These are phyloP conservation scores for Parietaria judaica DNA, from an alignment of 306 rosid genomes.

Conservation along the genomic window DNA sequence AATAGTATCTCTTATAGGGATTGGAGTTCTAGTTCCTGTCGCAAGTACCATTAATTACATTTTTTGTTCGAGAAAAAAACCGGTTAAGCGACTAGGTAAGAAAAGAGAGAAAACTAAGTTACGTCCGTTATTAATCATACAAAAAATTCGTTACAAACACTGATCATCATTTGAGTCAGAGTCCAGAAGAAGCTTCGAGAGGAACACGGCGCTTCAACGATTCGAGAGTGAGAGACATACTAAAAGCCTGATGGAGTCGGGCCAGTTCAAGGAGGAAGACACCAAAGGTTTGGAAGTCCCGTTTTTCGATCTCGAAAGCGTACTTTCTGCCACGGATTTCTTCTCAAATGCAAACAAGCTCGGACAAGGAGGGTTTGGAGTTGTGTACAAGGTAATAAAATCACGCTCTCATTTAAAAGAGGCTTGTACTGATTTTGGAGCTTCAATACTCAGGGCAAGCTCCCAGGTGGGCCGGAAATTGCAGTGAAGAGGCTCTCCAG, in stretches of 20 bases:
- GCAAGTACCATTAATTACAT: conserved; percentile 36
- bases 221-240: conserved; percentile 32
- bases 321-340: conserved; percentile 46
- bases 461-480: conserved; percentile 55
- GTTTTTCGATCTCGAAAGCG: conserved; percentile 48
- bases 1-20: conserved; percentile 23
- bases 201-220: conserved; percentile 34
- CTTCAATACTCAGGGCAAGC: conserved; percentile 35
- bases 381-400: conserved; percentile 53
- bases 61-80: conserved; percentile 36
- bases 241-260: conserved; percentile 46
- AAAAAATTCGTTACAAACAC: neutral
- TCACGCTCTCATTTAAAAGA: conserved; percentile 1
- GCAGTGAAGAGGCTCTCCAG: conserved; percentile 81
- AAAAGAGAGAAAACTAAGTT: neutral
- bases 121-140: neutral
- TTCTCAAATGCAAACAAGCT: conserved; percentile 60
- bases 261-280: conserved; percentile 44
- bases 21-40: conserved; percentile 33
- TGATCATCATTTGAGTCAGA: conserved; percentile 21
- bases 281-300: conserved; percentile 56
- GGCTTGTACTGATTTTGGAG: conserved; percentile 3
- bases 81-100: conserved; percentile 41
- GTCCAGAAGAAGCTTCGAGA: conserved; percentile 35
- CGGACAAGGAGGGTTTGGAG: conserved; percentile 77